These are phyloP conservation scores for Dioscorea dumetorum DNA, from an alignment of 106 monocot species.

Conservation along the genomic window DNA sequence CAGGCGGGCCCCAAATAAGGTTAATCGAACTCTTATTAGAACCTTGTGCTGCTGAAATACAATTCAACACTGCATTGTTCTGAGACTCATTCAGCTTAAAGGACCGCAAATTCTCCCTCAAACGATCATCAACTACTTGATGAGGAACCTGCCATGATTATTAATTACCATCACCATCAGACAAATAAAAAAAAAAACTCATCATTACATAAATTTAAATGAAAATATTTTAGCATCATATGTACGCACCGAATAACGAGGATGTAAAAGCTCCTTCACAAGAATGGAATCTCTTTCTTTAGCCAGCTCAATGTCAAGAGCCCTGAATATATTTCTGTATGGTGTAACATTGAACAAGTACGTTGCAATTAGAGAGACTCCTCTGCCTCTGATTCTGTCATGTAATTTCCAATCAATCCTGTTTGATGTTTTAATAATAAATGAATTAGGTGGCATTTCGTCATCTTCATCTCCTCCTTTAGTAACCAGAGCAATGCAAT, in stretches of 20 bases:
- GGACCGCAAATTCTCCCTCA: neutral
- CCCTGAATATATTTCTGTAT: conserved; percentile 15
- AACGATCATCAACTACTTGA: neutral
- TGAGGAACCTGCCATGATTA: too few relatives aligned
- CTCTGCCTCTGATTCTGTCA: neutral
- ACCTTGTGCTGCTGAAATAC: conserved; percentile 10
- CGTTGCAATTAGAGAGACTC: conserved; percentile 7
- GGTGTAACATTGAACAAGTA: conserved; percentile 20
- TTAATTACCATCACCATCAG: neutral
- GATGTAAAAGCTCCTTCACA: neutral
- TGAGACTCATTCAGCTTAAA: conserved; percentile 35
- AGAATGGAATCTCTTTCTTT: neutral
- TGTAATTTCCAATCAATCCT: neutral
- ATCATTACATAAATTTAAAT: neutral
- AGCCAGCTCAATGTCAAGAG: neutral
- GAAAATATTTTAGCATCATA: neutral
- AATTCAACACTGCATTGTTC: conserved; percentile 17
- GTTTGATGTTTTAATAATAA: neutral
- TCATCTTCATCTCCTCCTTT: conserved; percentile 4
- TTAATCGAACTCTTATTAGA: conserved; percentile 13
- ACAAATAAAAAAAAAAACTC: neutral
- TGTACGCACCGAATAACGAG: neutral
- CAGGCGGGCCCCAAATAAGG: conserved; percentile 87
- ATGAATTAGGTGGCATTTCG: conserved; percentile 6
- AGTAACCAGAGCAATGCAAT: conserved; percentile 5